Base-by-base conservation (phyloP, 2,329 filamentous ascomycete species). In the Colletotrichum sp. region DNA sequence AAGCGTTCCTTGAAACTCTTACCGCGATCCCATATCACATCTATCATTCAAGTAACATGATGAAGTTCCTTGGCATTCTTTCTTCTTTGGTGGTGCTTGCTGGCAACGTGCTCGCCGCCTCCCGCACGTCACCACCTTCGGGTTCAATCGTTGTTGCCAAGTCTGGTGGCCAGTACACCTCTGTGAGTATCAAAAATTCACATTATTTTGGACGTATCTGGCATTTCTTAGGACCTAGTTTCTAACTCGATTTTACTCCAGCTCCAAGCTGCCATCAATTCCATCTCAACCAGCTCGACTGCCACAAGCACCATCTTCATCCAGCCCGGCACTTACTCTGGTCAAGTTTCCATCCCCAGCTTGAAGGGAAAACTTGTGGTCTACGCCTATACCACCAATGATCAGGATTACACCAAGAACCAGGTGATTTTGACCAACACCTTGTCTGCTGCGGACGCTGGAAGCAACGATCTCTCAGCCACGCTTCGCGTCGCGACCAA, bases 251-350 rank as follows among this genome's bases (percentile, higher is more conserved):
- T n/a, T 12, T 8, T 2, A 32, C 21, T 21, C 21, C 79, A 69
- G 82, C 79, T 93, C 56, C 89, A 92, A 80, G 83, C 87, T 16
- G 92, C 92, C 12, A 88, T 94, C 73, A 80, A 91, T 79, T 88
- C 91, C 4, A 87, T 93, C 13, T 89, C 88, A 24, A 89, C 87
- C 0, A 84, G 85, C 3, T 86, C 87, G 5, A 87, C 88, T 2
- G 77, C 83, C 0, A 85, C 86, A 1, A 89, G 91, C 73, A 90
- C 88, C 79, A 92, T 94, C 83, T 94, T 93, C 85, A 90, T 94
- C 81, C 91, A 89, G 38, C 93, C 93, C 83, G 91, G 91, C 5
- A 92, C 89, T n/a, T 93, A 92, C 84, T 84, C 84, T 18, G 91
- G 92, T 80, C 91, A 92, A 78, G 90, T 93, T 52, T 89, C 88